phyloP scores from a whole-genome alignment of 352 stramenopile species.

The Phytophthora chlamydospora region DNA sequence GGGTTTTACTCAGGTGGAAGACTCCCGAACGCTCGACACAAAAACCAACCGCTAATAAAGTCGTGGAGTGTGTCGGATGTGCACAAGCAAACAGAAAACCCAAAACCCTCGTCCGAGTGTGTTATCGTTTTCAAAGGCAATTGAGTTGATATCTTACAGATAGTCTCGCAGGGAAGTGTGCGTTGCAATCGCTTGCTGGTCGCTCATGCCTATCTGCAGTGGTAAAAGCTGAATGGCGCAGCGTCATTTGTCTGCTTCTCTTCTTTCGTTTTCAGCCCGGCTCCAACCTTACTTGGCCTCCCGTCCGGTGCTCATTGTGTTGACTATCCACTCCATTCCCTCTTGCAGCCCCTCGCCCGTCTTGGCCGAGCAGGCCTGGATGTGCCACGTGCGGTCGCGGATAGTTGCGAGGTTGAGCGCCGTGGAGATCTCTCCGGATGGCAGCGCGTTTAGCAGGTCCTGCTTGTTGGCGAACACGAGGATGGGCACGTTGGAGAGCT shows the following conservation, averaged over 20 bases:
- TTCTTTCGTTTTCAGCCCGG: not conserved
- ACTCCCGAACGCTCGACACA: constrained; percentile 34
- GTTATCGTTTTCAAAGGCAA: constrained; percentile 21
- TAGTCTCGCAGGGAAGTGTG: constrained; percentile 9
- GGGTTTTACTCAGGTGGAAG: constrained; percentile 32
- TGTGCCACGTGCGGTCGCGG: constrained; percentile 91
- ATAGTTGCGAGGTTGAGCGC: constrained; percentile 90
- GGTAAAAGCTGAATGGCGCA: constrained; percentile 4
- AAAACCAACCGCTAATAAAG: constrained; percentile 37
- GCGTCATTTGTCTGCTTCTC: constrained; percentile 3
- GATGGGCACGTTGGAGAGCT: constrained; percentile 92
- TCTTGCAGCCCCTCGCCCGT: constrained; percentile 90
- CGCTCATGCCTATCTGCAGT: constrained; percentile 22
- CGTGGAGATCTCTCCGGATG: constrained; percentile 91
- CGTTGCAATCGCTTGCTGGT: constrained; percentile 15
- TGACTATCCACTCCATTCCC: constrained; percentile 90
- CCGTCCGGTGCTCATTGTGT: constrained; percentile 70
- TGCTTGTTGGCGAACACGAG: constrained; percentile 98
- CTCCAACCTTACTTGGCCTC: constrained; percentile 68
- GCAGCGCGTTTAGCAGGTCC: constrained; percentile 93
- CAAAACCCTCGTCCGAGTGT: constrained; percentile 4
- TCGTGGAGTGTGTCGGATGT: constrained; percentile 30
- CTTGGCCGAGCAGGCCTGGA: constrained; percentile 91
- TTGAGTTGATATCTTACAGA: constrained; percentile 27
- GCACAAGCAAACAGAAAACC: constrained; percentile 19